phyloP scores from a whole-genome alignment of 306 rosid species.

The Pterocarpus santalinus region DNA sequence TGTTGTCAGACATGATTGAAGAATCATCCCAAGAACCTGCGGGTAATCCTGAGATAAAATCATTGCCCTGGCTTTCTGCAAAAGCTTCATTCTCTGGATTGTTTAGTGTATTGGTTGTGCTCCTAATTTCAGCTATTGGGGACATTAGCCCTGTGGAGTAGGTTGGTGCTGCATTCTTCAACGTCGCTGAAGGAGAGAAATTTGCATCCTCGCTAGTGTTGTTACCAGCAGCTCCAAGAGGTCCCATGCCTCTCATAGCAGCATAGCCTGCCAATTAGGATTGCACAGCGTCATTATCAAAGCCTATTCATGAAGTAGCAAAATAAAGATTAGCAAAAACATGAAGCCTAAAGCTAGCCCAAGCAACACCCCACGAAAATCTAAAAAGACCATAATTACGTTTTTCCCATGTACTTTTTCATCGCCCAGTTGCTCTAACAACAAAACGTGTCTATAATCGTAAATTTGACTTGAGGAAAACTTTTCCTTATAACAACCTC shows the following conservation, averaged over 20 bases:
- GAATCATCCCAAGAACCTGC: slow-evolving; percentile 84
- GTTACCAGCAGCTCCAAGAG: slow-evolving; percentile 51
- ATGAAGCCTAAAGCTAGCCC: slow-evolving; percentile 35
- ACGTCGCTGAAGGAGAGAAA: slow-evolving; percentile 62
- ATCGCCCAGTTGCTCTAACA: not conserved
- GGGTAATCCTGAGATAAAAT: slow-evolving; percentile 61
- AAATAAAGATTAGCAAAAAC: not conserved
- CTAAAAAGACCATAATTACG: not conserved
- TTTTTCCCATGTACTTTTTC: not conserved
- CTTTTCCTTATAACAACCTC: too few species aligned
- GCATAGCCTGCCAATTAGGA: slow-evolving; percentile 71
- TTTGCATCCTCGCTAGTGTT: slow-evolving; percentile 60
- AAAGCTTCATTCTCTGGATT: slow-evolving; percentile 59
- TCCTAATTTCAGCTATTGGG: slow-evolving; percentile 68
- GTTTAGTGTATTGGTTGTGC: slow-evolving; percentile 45
- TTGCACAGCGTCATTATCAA: slow-evolving; percentile 52
- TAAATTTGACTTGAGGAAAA: not conserved
- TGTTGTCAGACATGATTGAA: slow-evolving; percentile 61
- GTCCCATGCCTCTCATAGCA: slow-evolving; percentile 70
- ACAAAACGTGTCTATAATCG: not conserved
- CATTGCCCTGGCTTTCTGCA: slow-evolving; percentile 58
- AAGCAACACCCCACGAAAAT: slow-evolving; percentile 29
- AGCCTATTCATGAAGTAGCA: not conserved
- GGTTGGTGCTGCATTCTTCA: slow-evolving; percentile 54
- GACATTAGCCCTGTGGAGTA: slow-evolving; percentile 66